These are phyloP conservation scores for Geotrichum histeridarum DNA, from an alignment of 1,139 yeast genomes.

Conservation along the genomic window DNA sequence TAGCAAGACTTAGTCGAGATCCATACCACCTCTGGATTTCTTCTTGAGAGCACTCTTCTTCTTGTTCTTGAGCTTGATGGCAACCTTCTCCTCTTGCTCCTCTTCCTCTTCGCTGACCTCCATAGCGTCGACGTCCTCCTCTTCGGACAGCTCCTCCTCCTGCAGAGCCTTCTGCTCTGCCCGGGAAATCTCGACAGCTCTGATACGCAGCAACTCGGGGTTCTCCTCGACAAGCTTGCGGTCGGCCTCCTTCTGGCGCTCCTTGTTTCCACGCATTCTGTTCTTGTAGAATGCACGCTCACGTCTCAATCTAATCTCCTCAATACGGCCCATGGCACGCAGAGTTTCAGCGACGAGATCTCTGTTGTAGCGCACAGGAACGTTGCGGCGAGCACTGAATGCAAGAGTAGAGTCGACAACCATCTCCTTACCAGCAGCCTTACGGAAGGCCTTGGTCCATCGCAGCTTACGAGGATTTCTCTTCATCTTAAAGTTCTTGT, in stretches of 20 bases:
- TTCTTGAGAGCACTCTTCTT: slow-evolving; percentile 31
- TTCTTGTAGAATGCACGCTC: slow-evolving; percentile 98
- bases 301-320: slow-evolving; percentile 92
- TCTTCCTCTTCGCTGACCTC: slow-evolving; percentile 41
- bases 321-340: slow-evolving; percentile 92
- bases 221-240: slow-evolving; percentile 80
- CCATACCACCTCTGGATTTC: slow-evolving; percentile 1
- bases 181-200: slow-evolving; percentile 90
- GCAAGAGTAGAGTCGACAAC: slow-evolving; percentile 96
- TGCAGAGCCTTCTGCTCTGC: slow-evolving; percentile 54
- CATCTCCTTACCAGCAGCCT: slow-evolving; percentile 97
- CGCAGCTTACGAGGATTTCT: slow-evolving; percentile 96
- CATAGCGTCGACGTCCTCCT: slow-evolving; percentile 46
- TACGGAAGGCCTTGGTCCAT: slow-evolving; percentile 99
- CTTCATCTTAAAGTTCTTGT: slow-evolving; percentile 94
- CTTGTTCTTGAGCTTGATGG: slow-evolving; percentile 69
- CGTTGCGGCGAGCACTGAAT: slow-evolving; percentile 94
- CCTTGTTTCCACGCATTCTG: slow-evolving; percentile 98
- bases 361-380: slow-evolving; percentile 96
- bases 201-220: slow-evolving; percentile 83
- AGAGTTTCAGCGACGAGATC: slow-evolving; percentile 91
- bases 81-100: slow-evolving; percentile 52
- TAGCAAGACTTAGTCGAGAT: not conserved
- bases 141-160: slow-evolving; percentile 45
- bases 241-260: slow-evolving; percentile 76